Base-by-base conservation (phyloP, 148 eudicot genomes). In the Fagopyrum esculentum region DNA sequence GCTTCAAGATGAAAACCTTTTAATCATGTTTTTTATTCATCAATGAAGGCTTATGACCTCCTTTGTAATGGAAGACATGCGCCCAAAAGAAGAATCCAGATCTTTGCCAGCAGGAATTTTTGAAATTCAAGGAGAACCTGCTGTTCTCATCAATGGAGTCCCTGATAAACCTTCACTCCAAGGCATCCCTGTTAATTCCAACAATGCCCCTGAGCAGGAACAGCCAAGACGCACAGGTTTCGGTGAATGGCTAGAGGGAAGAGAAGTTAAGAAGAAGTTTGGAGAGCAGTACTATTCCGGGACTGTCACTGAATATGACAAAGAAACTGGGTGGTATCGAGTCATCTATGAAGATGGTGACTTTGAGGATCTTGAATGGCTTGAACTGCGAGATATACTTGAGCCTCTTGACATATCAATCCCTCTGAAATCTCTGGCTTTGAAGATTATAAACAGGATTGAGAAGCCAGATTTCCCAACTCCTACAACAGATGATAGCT, bases 301-400 rank as follows among this genome's bases (percentile, higher is more conserved):
- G n/a, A 83, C 47, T 74, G 89, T 92, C 48, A 85, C 83, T 9
- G 80, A 84, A 75, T 92, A 81, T 72, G 97, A 89, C 80, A 74
- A 77, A 52, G 91, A 87, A 66, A 63, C 80, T 12, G 91, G 93
- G 9, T 88, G 97, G 97, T 92, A 87, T 60, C 83, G 87, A 78
- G 92, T 90, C 43, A 81, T 82, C 40, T 92, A 92, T 16, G 93
- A 90, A 73, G 97, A 92, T 75, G 97, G 97, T 4, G 97, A 92
- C 73, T 81, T 76, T 76, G 97, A 92, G 80, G 97, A 92, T 84
- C 91, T 92, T 6, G 93, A 90, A 73, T 92, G 97, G 97, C 81
- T 79, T 55, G 97, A 92, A 78, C 66, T 92, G 81, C 75, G 75
- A 68, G 82, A 83, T 49, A 75, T 92, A 55, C 90, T 92, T 9